Base-by-base conservation (phyloP, 192 early-diverging fungal genomes). In the Backusella parvicylindrica region DNA sequence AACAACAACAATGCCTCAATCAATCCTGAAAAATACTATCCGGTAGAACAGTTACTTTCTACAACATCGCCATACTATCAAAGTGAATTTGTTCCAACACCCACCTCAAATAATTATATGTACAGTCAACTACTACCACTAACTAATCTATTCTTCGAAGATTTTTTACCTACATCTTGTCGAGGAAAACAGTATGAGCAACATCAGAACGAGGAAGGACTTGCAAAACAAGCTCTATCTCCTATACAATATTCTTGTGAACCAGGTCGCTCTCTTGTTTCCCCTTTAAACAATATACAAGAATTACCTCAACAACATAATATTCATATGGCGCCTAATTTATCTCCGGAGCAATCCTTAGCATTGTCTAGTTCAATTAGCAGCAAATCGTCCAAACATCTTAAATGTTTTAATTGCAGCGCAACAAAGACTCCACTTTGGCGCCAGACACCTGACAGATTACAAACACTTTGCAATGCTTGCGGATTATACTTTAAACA, bases 401-500 rank as follows among this genome's bases (percentile, higher is more conserved):
- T 77, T 1, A 75, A 80, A 70, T 93, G 92, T 70, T 85, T 82
- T 74, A 93, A 93, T 69, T 93, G 90, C 67, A 88, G 86, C 21
- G 89, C 90, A 3, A 97, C 92, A 13, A 93, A 90, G 49, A 99
- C 97, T 40, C 91, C 95, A 32, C 87, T 99, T 9, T 98, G 97
- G 97, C 90, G 97, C 15, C 86, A 95, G 6, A 90, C 93, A 37
- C 85, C 83, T n/a, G 87, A 92, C 74, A 79, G 88, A 18, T 91
- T 91, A 49, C 89, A 93, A 60, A 84, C 92, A n/a, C 88, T 99
- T 41, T 99, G 96, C 81, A 99, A 99, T 73, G 97, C 97, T 3
- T 99, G 97, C 79, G 97, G 96, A 0, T 83, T 98, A 13, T 98
- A 95, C 79, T 96, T 89, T 85, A 97, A 97, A 82, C 92, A 97